phyloP scores from a whole-genome alignment of 2,329 filamentous ascomycete genomes.

The Colletotrichum theobromicola region DNA sequence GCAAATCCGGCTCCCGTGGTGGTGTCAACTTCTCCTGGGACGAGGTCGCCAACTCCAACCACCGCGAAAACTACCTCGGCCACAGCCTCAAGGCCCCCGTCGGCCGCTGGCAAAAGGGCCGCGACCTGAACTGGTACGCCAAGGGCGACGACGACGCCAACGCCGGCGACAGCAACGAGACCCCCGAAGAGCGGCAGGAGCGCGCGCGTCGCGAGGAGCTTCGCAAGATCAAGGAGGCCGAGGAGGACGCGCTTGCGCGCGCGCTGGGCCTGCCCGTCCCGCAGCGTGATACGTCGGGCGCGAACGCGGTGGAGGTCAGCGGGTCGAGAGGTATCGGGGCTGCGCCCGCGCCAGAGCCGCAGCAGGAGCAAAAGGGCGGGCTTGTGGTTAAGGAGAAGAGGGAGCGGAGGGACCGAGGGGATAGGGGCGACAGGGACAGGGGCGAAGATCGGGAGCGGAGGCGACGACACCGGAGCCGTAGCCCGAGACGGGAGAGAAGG shows the following conservation, averaged over 20 bases:
- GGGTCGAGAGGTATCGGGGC: conserved; percentile 39
- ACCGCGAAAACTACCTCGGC: conserved; percentile 89
- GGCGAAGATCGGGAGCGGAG: conserved; percentile 35
- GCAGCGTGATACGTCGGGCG: conserved; percentile 60
- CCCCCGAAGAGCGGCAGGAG: conserved; percentile 61
- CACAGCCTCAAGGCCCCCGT: conserved; percentile 93
- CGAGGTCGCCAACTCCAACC: conserved; percentile 83
- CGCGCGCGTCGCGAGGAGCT: conserved; percentile 78
- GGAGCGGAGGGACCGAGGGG: conserved; percentile 15
- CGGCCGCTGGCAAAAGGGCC: conserved; percentile 87
- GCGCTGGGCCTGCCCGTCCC: conserved; percentile 82
- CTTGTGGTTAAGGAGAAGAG: conserved; percentile 25
- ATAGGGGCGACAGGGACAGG: conserved; percentile 23
- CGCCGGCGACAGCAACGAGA: conserved; percentile 58
- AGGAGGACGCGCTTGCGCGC: conserved; percentile 86
- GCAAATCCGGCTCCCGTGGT: conserved; percentile 89
- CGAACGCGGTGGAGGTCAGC: conserved; percentile 73
- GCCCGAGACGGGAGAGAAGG: conserved; percentile 28
- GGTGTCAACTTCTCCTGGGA: conserved; percentile 98
- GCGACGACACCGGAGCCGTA: conserved; percentile 41
- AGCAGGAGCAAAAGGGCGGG: conserved; percentile 21
- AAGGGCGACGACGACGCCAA: conserved; percentile 57
- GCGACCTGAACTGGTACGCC: conserved; percentile 69
- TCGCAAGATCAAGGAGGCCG: conserved; percentile 83
- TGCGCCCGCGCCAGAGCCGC: conserved; percentile 21